Conservation (phyloP, 2,329 filamentous ascomycete species). For the Cytospora piceae region DNA sequence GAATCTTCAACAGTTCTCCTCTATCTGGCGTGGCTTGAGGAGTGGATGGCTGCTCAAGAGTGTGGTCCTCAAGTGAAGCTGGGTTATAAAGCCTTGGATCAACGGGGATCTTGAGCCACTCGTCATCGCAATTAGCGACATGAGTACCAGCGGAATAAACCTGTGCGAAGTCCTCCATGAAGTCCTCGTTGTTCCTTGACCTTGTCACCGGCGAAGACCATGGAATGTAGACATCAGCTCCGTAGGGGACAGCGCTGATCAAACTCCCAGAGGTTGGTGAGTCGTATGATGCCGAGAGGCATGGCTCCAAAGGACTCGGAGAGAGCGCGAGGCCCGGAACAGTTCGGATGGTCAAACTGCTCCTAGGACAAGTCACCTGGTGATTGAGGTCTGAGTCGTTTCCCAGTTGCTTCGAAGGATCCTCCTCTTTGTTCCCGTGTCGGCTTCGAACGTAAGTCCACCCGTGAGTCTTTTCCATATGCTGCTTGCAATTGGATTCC, state of each 20-base stretch:
- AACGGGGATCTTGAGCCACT: constrained; percentile 28
- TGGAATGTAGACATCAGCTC: constrained; percentile 28
- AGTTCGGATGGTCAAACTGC: constrained; percentile 24
- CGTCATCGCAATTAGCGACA: constrained; percentile 18
- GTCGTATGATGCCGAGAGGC: constrained; percentile 9
- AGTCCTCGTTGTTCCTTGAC: constrained; percentile 34
- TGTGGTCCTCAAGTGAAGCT: background rate
- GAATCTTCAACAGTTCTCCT: constrained; percentile 11
- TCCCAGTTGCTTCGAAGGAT: background rate
- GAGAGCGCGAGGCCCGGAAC: constrained; percentile 25
- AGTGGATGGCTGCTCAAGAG: constrained; percentile 12
- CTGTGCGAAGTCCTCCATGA: constrained; percentile 36
- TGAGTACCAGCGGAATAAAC: constrained; percentile 27
- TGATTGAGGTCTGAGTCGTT: background rate
- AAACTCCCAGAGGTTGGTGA: constrained; percentile 16
- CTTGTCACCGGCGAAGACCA: constrained; percentile 33
- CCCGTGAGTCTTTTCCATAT: constrained; percentile 81
- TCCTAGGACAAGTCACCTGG: constrained; percentile 2
- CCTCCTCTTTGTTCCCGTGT: constrained; percentile 38
- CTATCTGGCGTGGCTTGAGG: constrained; percentile 9
- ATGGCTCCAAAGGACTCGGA: constrained; percentile 13
- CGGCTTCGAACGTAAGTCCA: constrained; percentile 76
- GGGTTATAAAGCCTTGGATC: constrained; percentile 31
- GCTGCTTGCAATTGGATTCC: constrained; percentile 82
- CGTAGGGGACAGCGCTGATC: constrained; percentile 10